phyloP scores from a whole-genome alignment of 257 asterid species.

The Jaltomata sinuosa region DNA sequence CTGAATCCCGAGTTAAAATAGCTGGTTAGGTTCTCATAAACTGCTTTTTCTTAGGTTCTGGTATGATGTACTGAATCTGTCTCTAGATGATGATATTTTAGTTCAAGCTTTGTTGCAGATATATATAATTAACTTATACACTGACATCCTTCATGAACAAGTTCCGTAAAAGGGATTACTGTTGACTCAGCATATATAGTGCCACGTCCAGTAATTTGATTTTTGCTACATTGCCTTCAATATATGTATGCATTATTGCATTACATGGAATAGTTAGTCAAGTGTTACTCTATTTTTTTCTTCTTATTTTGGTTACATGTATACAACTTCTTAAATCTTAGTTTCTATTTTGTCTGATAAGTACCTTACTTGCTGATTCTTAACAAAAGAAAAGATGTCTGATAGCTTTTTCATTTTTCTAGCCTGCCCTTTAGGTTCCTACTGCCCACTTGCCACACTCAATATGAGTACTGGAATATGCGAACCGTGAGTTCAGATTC shows the following conservation, averaged over 20 bases:
- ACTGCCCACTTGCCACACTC: conserved; percentile 74
- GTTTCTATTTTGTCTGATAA: neutral
- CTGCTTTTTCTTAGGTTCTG: neutral
- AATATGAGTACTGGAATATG: conserved; percentile 77
- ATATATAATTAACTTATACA: neutral
- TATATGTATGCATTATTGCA: neutral
- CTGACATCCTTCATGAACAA: neutral
- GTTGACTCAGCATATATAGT: neutral
- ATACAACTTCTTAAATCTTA: neutral
- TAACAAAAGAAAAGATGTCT: neutral
- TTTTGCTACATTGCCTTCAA: neutral
- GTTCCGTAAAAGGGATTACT: neutral
- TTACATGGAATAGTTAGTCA: neutral
- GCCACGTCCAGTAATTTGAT: neutral
- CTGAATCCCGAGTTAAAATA: neutral
- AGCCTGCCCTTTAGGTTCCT: conserved; percentile 97
- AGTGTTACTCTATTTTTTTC: neutral
- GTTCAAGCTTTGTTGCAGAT: neutral
- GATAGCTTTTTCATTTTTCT: conserved; percentile 8
- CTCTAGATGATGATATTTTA: neutral
- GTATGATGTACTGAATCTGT: neutral
- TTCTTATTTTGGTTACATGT: neutral
- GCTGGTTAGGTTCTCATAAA: neutral
- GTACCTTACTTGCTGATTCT: neutral
- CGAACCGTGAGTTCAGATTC: conserved; percentile 71